A percentile compares a stretch with the other conserved stretches of the same genome.
phyloP scores from a whole-genome alignment of 108 stramenopile species.

The Stephanodiscus triporus region DNA sequence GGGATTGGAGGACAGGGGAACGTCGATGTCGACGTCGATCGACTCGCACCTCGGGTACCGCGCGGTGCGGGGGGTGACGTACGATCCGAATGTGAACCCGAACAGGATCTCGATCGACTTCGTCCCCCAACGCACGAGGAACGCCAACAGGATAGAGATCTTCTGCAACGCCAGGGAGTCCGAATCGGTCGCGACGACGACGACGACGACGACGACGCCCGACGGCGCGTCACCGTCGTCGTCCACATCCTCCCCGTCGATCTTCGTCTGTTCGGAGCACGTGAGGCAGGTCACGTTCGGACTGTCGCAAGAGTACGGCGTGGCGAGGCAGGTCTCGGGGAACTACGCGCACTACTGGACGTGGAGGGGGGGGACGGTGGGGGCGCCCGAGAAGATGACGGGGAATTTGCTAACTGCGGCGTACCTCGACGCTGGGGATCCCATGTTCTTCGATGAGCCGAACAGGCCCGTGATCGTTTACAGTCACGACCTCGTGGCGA shows the following conservation, averaged over 20 bases:
- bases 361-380: constrained; percentile 40
- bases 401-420: constrained; percentile 80
- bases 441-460: constrained; percentile 83
- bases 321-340: constrained; percentile 74
- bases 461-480: constrained; percentile 80
- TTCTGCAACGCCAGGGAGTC: constrained; percentile 84
- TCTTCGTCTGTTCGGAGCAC: constrained; percentile 79
- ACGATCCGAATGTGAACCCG: constrained; percentile 68
- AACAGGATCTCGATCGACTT: constrained; percentile 82
- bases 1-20: constrained; percentile 67
- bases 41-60: constrained; percentile 72
- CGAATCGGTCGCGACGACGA: constrained; percentile 39
- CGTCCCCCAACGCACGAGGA: constrained; percentile 71
- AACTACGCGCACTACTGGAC: constrained; percentile 86
- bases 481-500: constrained; percentile 63
- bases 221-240: not conserved
- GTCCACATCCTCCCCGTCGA: constrained; percentile 7
- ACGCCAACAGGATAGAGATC: constrained; percentile 87
- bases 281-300: constrained; percentile 86
- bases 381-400: constrained; percentile 19
- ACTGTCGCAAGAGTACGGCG: constrained; percentile 66
- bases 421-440: constrained; percentile 84
- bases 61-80: constrained; percentile 63
- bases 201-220: not conserved
- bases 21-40: constrained; percentile 50